Conservation (phyloP, 805 yeast species). For the Hagleromyces aurorensis region DNA sequence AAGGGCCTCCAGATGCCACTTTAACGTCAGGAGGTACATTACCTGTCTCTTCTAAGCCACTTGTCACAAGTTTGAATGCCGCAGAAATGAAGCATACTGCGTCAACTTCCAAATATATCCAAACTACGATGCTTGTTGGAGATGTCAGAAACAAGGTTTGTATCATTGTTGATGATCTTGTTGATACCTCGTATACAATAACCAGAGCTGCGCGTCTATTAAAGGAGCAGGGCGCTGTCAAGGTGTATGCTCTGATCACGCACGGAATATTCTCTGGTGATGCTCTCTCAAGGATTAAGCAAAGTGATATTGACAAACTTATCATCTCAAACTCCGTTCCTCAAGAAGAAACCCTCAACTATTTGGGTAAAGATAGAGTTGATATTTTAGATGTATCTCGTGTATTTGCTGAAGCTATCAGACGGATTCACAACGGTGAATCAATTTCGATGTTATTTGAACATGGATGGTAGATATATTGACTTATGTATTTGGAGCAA, state of each 20-base stretch:
- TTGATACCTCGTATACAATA: slow-evolving; percentile 88
- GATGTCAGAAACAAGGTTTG: slow-evolving; percentile 83
- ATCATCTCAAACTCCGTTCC: slow-evolving; percentile 91
- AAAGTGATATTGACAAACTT: slow-evolving; percentile 69
- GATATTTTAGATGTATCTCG: slow-evolving; percentile 83
- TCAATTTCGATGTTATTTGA: slow-evolving; percentile 89
- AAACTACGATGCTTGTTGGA: slow-evolving; percentile 94
- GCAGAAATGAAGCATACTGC: slow-evolving; percentile 21
- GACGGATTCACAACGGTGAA: slow-evolving; percentile 97
- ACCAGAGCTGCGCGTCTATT: slow-evolving; percentile 86
- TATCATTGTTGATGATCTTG: slow-evolving; percentile 86
- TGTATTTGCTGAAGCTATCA: slow-evolving; percentile 87
- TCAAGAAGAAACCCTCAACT: slow-evolving; percentile 51
- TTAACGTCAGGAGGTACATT: slow-evolving; percentile 24
- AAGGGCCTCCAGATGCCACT: slow-evolving; percentile 31
- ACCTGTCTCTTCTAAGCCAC: slow-evolving; percentile 17
- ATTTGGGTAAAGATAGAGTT: slow-evolving; percentile 46
- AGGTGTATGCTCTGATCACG: slow-evolving; percentile 80
- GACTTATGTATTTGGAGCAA: too few species aligned
- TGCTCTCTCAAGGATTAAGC: slow-evolving; percentile 63
- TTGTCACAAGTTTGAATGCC: slow-evolving; percentile 11
- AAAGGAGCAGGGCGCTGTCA: slow-evolving; percentile 87
- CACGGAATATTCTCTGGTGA: slow-evolving; percentile 94
- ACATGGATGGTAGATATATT: slow-evolving; percentile 42
- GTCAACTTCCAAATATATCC: slow-evolving; percentile 34